Percentiles rank a stretch among this genome's conserved stretches.
Conservation (phyloP, 2,329 filamentous ascomycete genomes). For the Zymoseptoria passerinii region DNA sequence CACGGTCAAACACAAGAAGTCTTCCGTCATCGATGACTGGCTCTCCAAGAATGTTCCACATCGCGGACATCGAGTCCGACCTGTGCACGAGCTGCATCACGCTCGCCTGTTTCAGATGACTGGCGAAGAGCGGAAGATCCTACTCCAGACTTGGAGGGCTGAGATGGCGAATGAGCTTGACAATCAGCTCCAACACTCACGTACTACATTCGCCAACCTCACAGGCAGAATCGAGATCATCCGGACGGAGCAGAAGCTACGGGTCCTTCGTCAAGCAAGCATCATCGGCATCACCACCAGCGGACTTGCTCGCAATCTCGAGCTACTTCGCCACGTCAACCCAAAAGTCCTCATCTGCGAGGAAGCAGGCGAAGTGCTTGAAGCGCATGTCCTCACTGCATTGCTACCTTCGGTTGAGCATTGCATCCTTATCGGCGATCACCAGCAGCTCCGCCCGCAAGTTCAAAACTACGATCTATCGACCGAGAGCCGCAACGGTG, state of each 20-base stretch:
- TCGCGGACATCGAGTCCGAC: background rate
- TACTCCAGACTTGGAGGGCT: slow-evolving; percentile 7
- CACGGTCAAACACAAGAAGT: background rate
- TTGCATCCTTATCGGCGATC: slow-evolving; percentile 56
- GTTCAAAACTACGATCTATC: slow-evolving; percentile 49
- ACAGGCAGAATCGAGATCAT: slow-evolving; percentile 7
- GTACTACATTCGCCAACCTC: background rate
- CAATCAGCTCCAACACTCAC: slow-evolving; percentile 8
- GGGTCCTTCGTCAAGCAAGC: slow-evolving; percentile 36
- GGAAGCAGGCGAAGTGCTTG: slow-evolving; percentile 61
- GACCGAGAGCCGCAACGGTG: slow-evolving; percentile 41
- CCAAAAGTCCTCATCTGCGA: slow-evolving; percentile 36
- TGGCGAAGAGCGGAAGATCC: slow-evolving; percentile 4
- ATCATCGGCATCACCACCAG: slow-evolving; percentile 55
- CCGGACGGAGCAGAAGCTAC: slow-evolving; percentile 31
- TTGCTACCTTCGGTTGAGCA: slow-evolving; percentile 54
- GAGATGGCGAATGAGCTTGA: slow-evolving; percentile 7
- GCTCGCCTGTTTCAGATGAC: background rate
- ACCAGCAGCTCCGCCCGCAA: slow-evolving; percentile 52
- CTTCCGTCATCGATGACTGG: slow-evolving; percentile 6
- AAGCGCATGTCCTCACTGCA: slow-evolving; percentile 53
- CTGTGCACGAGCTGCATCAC: slow-evolving; percentile 1
- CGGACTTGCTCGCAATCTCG: slow-evolving; percentile 47
- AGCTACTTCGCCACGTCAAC: slow-evolving; percentile 46
- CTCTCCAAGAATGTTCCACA: slow-evolving; percentile 1